Evolutionary conservation across 768 basidiomycete genomes (phyloP).

Genomic region (Boletus pseudo-olivaceus): DNA sequence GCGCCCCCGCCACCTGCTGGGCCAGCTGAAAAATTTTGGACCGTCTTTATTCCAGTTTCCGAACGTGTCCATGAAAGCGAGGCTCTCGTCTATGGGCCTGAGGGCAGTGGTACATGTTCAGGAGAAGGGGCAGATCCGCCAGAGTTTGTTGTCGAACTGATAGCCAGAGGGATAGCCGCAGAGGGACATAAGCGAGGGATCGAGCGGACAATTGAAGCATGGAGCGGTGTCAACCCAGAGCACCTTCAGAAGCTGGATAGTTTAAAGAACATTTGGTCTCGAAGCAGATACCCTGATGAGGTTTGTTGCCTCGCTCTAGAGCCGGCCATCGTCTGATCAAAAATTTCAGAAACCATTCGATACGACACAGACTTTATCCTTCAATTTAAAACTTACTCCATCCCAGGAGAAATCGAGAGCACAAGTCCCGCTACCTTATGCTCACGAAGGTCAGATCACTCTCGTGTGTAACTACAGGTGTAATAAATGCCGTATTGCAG

Average conservation of each 20-base stretch:
- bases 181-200: constrained; percentile 50
- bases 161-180: constrained; percentile 44
- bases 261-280: constrained; percentile 46
- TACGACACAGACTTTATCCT: constrained; percentile 69
- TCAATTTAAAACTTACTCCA: constrained; percentile 82
- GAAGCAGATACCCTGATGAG: constrained; percentile 30
- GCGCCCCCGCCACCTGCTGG: constrained; percentile 66
- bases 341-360: constrained; percentile 42
- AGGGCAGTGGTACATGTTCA: constrained; percentile 44
- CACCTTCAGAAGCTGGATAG: constrained; percentile 49
- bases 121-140: constrained; percentile 32
- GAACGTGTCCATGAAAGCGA: constrained; percentile 59
- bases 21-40: constrained; percentile 73
- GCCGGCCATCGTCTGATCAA: neutral
- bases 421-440: constrained; percentile 86
- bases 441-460: constrained; percentile 65
- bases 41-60: constrained; percentile 66
- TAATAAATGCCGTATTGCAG: constrained; percentile 24
- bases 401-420: constrained; percentile 79
- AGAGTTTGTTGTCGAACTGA: constrained; percentile 62
- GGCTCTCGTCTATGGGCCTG: constrained; percentile 54
- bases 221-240: constrained; percentile 44
- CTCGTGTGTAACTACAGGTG: neutral
- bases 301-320: constrained; percentile 27
- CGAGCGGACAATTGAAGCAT: constrained; percentile 64